These are phyloP conservation scores for Chaetomium fimeti DNA, from an alignment of 495 filamentous ascomycete species.

Conservation along the genomic window DNA sequence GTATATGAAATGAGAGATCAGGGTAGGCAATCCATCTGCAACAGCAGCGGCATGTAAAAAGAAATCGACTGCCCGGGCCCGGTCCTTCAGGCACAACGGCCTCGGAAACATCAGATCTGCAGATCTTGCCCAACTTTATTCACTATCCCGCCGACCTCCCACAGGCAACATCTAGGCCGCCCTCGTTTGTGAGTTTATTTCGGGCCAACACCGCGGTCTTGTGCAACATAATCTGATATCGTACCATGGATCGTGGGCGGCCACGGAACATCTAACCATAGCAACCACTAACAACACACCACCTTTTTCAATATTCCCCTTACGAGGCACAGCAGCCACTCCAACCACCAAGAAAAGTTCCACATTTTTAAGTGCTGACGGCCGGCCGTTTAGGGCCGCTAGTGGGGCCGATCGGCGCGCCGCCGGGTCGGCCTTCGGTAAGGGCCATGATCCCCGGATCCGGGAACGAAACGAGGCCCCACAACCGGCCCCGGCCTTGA, in stretches of 20 bases:
- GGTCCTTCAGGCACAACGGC: not conserved
- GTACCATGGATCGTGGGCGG: not conserved
- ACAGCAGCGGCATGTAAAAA: constrained; percentile 1
- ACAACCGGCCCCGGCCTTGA: too few species aligned
- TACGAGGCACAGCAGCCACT: not conserved
- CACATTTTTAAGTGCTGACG: not conserved
- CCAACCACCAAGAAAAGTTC: not conserved
- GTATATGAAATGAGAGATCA: not conserved
- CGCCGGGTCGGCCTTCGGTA: not conserved
- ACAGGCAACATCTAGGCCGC: not conserved
- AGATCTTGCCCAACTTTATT: not conserved
- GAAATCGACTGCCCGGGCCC: not conserved
- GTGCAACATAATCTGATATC: not conserved
- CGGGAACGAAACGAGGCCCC: too few species aligned
- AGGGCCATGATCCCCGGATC: not conserved
- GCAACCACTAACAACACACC: not conserved
- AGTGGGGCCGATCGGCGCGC: too few species aligned
- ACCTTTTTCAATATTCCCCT: not conserved
- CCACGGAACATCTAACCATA: not conserved
- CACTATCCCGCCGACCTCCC: not conserved
- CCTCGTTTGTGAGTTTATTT: not conserved
- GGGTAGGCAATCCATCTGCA: not conserved
- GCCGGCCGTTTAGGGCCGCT: too few species aligned
- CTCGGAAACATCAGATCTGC: constrained; percentile 6
- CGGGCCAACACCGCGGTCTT: not conserved